Evolutionary conservation across 2,329 filamentous ascomycete genomes (phyloP).

Genomic region (Aspergillus calidoustus): DNA sequence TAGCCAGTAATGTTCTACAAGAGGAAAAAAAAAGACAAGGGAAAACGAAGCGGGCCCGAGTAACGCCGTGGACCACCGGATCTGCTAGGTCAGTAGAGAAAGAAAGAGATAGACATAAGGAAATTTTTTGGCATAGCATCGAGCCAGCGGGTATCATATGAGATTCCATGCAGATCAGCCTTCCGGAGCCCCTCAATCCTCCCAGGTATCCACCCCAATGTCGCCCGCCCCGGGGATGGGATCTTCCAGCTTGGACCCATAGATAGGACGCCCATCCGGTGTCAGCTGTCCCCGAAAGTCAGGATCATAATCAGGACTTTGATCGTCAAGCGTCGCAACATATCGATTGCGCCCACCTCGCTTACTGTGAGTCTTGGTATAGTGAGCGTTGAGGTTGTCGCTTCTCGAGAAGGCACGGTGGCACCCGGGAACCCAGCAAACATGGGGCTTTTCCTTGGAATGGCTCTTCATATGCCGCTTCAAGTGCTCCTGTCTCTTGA

Average conservation of each 20-base stretch:
- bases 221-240: conserved; percentile 39
- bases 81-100: conserved; percentile 20
- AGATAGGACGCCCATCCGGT: conserved; percentile 47
- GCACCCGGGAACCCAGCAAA: conserved; percentile 51
- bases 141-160: conserved; percentile 36
- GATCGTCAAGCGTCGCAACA: conserved; percentile 50
- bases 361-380: conserved; percentile 53
- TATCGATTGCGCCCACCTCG: conserved; percentile 51
- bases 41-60: conserved; percentile 10
- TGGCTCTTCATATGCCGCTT: conserved; percentile 56
- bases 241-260: conserved; percentile 42
- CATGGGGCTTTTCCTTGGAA: conserved; percentile 49
- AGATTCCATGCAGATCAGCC: conserved; percentile 29
- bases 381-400: conserved; percentile 52
- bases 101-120: conserved; percentile 26
- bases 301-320: conserved; percentile 48
- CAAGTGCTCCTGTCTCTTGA: conserved; percentile 55
- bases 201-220: conserved; percentile 39
- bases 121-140: conserved; percentile 30
- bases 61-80: conserved; percentile 31
- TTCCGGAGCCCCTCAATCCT: conserved; percentile 31
- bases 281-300: conserved; percentile 51
- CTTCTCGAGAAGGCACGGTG: conserved; percentile 48
- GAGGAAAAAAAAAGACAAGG: conserved; percentile 10
- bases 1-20: conserved; percentile 20